These are phyloP conservation scores for Ogataea zsoltii DNA, from an alignment of 805 yeast genomes.

Conservation along the genomic window DNA sequence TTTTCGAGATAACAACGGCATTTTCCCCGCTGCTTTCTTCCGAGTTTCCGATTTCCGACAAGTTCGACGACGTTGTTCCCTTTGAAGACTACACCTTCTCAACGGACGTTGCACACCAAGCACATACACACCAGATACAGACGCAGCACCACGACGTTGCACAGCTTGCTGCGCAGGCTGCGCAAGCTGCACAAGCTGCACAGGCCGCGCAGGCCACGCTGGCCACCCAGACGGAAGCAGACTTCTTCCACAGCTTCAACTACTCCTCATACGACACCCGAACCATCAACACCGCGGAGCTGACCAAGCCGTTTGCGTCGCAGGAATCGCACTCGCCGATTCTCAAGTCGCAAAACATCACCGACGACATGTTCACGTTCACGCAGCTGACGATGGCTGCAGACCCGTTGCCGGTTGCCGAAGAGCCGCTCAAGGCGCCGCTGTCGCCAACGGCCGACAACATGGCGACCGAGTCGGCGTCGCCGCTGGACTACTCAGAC, in stretches of 20 bases:
- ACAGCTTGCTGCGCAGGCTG: background rate
- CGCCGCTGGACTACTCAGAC: constrained; percentile 1
- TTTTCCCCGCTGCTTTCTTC: constrained; percentile 16
- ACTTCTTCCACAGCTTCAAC: constrained; percentile 4
- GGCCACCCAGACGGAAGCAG: constrained; percentile 2
- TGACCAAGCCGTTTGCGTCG: constrained; percentile 21
- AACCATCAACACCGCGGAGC: constrained; percentile 25
- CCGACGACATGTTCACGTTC: constrained; percentile 10
- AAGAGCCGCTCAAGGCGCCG: background rate
- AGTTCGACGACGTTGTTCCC: constrained; percentile 7
- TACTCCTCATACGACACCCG: constrained; percentile 12
- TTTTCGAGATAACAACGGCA: constrained; percentile 15
- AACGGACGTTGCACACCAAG: too few species aligned
- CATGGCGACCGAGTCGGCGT: too few species aligned
- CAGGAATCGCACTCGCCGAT: constrained; percentile 16
- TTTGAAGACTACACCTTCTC: constrained; percentile 11
- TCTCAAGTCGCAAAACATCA: constrained; percentile 20
- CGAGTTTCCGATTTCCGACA: constrained; percentile 16
- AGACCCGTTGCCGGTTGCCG: constrained; percentile 9
- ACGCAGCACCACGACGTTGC: too few species aligned
- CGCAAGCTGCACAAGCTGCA: too few species aligned
- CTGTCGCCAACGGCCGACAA: too few species aligned
- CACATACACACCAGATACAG: too few species aligned
- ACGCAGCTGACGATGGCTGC: constrained; percentile 7
- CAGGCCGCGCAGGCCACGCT: background rate